Evolutionary conservation across 2,329 filamentous ascomycete species (phyloP), one percentile per base, ranked within the genome.

Genomic region (Epichloe baconii): DNA sequence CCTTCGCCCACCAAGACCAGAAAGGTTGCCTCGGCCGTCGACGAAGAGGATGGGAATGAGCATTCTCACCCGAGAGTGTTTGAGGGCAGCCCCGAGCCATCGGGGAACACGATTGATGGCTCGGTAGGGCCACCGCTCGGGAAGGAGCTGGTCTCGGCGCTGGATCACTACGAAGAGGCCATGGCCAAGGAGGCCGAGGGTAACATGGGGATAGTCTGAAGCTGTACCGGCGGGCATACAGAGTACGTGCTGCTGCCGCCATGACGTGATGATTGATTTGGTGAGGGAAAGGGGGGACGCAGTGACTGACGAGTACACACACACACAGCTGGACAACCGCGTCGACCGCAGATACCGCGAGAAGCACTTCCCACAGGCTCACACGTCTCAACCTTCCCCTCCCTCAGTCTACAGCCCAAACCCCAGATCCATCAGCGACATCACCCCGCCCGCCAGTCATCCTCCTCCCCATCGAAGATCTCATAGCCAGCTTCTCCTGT

Each of bases 161-260:
- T 98, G 15, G 93, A 97, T 59, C 87, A 95, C 66, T 97, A 93
- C 61, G 93, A 97, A 65, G 81, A 80, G 63, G 93, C 91, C 3
- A 90, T 95, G 51, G 86, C 94, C 68, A 89, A 83, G 66, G 93
- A 98, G 68, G 79, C 77, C 0, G 80, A 86, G 59, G 93, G 93
- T 0, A 93, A 81, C 55, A 74, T 97, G 48, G 89, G 5, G 91
- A 97, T 56, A 97, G 91, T 63, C 66, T 98, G 51, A 81, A 79
- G 57, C 77, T 94, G 48, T 98, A 98, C 66, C 81, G 93, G 45
- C 89, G 85, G 66, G 93, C 93, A 1, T 97, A 95, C 66, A 82
- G 85, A 64, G 88, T 91, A 68, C 26, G 59, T 44, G 3, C 50
- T 17, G 4, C 7, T 38, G 4, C 15, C 15, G 5, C 36, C 36